Evolutionary conservation across 2,329 filamentous ascomycete species (phyloP).

Genomic region (Pestalotiopsis sp.): DNA sequence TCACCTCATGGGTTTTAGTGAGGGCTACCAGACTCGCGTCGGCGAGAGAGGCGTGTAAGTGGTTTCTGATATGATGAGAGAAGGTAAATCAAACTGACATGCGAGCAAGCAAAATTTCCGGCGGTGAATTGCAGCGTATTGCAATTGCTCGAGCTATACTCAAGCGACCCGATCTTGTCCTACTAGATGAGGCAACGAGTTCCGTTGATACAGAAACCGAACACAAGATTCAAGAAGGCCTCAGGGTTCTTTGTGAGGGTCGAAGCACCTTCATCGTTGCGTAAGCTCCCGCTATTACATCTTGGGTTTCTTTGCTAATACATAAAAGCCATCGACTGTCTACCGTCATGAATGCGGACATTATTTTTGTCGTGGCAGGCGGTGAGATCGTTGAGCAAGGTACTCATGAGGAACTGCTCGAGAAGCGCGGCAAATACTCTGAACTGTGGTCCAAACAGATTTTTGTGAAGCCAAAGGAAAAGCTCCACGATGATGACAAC

Average conservation of each 20-base stretch:
- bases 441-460: constrained; percentile 68
- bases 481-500: constrained; percentile 22
- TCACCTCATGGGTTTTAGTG: constrained; percentile 53
- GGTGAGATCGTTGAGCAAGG: constrained; percentile 68
- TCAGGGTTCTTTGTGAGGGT: constrained; percentile 58
- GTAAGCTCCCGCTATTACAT: constrained; percentile 36
- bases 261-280: constrained; percentile 71
- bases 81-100: constrained; percentile 15
- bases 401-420: constrained; percentile 60
- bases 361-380: constrained; percentile 66
- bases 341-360: constrained; percentile 71
- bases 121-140: constrained; percentile 67
- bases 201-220: constrained; percentile 74
- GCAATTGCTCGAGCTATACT: constrained; percentile 73
- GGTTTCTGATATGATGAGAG: neutral
- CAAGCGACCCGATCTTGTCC: constrained; percentile 73
- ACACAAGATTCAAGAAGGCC: constrained; percentile 66
- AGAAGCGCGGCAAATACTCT: constrained; percentile 62
- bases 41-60: constrained; percentile 53
- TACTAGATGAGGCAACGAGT: constrained; percentile 80
- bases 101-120: constrained; percentile 58
- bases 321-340: constrained; percentile 63
- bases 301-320: constrained; percentile 17
- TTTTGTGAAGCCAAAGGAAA: constrained; percentile 52
- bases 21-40: constrained; percentile 56